Percentiles rank a stretch among this genome's conserved stretches.
Conservation (phyloP, 495 filamentous ascomycete genomes). For the Penicilliopsis zonata region DNA sequence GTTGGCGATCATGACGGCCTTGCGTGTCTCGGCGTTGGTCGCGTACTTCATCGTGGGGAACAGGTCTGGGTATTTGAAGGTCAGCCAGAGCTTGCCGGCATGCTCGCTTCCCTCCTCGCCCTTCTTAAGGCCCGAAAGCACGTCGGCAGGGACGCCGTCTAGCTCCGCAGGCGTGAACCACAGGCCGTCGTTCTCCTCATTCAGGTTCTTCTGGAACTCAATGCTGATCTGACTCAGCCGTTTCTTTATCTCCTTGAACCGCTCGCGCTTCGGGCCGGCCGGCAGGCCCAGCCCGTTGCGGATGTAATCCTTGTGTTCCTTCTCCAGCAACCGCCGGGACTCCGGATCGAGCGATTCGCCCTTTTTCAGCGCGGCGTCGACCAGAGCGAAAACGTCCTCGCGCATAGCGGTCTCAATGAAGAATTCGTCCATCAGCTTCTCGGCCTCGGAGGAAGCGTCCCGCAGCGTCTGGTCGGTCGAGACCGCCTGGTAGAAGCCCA, state of each 20-base stretch:
- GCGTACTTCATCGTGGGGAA: slow-evolving; percentile 56
- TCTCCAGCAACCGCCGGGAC: slow-evolving; percentile 50
- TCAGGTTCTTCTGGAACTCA: slow-evolving; percentile 56
- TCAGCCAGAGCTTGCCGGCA: slow-evolving; percentile 49
- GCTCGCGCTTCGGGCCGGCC: slow-evolving; percentile 45
- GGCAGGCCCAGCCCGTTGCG: slow-evolving; percentile 51
- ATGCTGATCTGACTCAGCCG: slow-evolving; percentile 52
- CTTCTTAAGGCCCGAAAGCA: slow-evolving; percentile 51
- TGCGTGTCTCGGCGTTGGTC: slow-evolving; percentile 43
- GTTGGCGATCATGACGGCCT: slow-evolving; percentile 45
- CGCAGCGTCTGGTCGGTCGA: slow-evolving; percentile 56
- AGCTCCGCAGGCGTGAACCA: slow-evolving; percentile 54
- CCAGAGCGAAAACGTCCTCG: slow-evolving; percentile 52
- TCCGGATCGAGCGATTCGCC: slow-evolving; percentile 51
- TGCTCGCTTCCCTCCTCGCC: slow-evolving; percentile 62
- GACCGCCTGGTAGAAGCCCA: slow-evolving; percentile 73
- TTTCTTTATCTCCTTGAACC: slow-evolving; percentile 68
- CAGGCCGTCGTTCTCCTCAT: slow-evolving; percentile 55
- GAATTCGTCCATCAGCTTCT: slow-evolving; percentile 56
- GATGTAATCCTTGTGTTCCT: slow-evolving; percentile 55
- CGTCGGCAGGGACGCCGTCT: slow-evolving; percentile 52
- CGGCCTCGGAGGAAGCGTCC: slow-evolving; percentile 56
- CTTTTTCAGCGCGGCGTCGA: slow-evolving; percentile 48
- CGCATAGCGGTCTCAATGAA: slow-evolving; percentile 55
- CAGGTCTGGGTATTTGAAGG: slow-evolving; percentile 60